Evolutionary conservation across 345 rosid species (phyloP).

Genomic region (Psidium guajava): DNA sequence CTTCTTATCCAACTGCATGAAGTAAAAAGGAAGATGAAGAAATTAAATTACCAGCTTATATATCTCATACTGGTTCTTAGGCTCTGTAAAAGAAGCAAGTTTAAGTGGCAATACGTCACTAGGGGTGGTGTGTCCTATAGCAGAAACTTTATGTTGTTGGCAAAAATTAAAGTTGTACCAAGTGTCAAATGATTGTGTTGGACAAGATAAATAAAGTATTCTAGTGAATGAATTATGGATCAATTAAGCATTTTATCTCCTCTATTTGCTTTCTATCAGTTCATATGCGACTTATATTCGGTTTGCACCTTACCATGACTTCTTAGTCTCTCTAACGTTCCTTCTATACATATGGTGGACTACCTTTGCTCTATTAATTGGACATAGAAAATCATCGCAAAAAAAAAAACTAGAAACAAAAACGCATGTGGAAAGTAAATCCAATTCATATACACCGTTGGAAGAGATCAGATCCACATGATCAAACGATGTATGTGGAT

Average conservation of each 20-base stretch:
- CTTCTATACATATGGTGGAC: not conserved
- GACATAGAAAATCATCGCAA: not conserved
- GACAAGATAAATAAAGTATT: not conserved
- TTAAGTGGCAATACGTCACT: not conserved
- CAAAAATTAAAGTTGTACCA: not conserved
- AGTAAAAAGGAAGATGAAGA: not conserved
- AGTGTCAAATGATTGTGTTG: not conserved
- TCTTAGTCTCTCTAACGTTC: not conserved
- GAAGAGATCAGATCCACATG: not conserved
- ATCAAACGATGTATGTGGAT: not conserved
- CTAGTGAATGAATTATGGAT: not conserved
- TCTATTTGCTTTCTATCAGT: not conserved
- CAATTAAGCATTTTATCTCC: not conserved
- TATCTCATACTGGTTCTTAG: not conserved
- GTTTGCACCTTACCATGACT: not conserved
- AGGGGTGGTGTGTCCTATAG: not conserved
- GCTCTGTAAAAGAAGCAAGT: not conserved
- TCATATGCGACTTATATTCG: not conserved
- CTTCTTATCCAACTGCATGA: slow-evolving; percentile 3
- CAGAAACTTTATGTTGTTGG: not conserved
- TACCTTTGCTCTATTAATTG: not conserved
- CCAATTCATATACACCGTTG: not conserved
- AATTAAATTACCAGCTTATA: not conserved
- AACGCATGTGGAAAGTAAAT: not conserved
- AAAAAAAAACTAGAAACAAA: not conserved